Percentiles rank a stretch among this genome's conserved stretches.
These are phyloP conservation scores for Thielaviopsis ethacetica DNA, from an alignment of 2,329 filamentous ascomycete species.

Conservation along the genomic window DNA sequence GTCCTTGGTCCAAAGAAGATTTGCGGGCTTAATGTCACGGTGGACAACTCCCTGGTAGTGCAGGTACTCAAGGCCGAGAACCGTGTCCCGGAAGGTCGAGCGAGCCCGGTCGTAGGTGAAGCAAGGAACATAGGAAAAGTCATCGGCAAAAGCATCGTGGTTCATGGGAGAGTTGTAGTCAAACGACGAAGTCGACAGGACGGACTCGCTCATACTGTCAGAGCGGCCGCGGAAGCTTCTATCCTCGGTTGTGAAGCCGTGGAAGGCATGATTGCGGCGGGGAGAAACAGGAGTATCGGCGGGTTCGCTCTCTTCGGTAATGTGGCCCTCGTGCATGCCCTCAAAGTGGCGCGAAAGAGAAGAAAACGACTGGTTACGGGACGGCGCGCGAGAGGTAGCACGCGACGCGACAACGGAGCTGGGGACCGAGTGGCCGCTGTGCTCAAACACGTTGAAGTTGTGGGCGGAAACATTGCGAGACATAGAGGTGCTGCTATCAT, in stretches of 20 bases:
- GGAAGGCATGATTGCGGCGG: background rate
- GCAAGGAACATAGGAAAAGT: slow-evolving; percentile 84
- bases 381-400: slow-evolving; percentile 30
- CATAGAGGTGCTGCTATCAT: slow-evolving; percentile 26
- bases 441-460: slow-evolving; percentile 22
- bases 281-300: background rate
- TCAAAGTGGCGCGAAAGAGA: slow-evolving; percentile 17
- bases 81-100: slow-evolving; percentile 76
- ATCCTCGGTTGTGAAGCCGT: slow-evolving; percentile 30
- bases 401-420: slow-evolving; percentile 24
- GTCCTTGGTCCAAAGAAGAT: slow-evolving; percentile 72
- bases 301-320: background rate
- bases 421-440: slow-evolving; percentile 20
- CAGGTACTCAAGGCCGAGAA: slow-evolving; percentile 84
- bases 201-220: slow-evolving; percentile 66
- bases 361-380: slow-evolving; percentile 29
- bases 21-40: slow-evolving; percentile 76
- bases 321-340: slow-evolving; percentile 1
- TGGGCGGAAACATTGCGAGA: slow-evolving; percentile 28
- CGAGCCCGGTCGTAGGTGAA: slow-evolving; percentile 75
- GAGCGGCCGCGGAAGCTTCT: slow-evolving; percentile 47
- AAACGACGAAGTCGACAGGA: slow-evolving; percentile 50
- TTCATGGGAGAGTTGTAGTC: slow-evolving; percentile 42
- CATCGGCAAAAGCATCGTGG: slow-evolving; percentile 54
- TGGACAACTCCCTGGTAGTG: slow-evolving; percentile 77